phyloP scores from a whole-genome alignment of 164 flowering plant species.

The Santalum album region DNA sequence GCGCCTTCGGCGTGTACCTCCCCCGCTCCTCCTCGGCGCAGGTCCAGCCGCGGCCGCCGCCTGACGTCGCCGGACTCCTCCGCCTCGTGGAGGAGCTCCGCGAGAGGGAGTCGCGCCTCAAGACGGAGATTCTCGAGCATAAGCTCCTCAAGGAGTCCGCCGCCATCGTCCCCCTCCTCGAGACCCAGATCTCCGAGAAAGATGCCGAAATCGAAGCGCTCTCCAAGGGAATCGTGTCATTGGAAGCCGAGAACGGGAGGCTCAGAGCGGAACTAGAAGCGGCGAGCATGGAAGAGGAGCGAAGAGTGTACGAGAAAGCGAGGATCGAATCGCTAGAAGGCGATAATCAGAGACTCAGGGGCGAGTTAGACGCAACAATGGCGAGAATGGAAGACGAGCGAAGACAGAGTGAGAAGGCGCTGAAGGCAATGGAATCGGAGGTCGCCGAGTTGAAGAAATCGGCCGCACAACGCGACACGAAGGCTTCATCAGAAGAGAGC shows the following conservation, averaged over 20 bases:
- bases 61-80: slow-evolving; percentile 65
- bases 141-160: slow-evolving; percentile 65
- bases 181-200: slow-evolving; percentile 47
- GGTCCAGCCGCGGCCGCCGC: slow-evolving; percentile 84
- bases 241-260: slow-evolving; percentile 29
- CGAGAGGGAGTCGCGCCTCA: slow-evolving; percentile 54
- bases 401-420: slow-evolving; percentile 11
- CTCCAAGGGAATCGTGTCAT: slow-evolving; percentile 18
- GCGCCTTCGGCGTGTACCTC: slow-evolving; percentile 88
- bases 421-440: slow-evolving; percentile 16
- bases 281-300: not conserved
- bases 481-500: slow-evolving; percentile 11
- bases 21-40: slow-evolving; percentile 86
- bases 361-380: slow-evolving; percentile 27
- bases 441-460: slow-evolving; percentile 22
- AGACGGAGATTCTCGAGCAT: slow-evolving; percentile 64
- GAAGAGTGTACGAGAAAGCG: too few relatives aligned
- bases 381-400: slow-evolving; percentile 24
- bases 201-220: slow-evolving; percentile 30
- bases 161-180: slow-evolving; percentile 61
- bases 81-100: slow-evolving; percentile 66
- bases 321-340: slow-evolving; percentile 33
- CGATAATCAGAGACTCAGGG: slow-evolving; percentile 21
- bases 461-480: slow-evolving; percentile 10
- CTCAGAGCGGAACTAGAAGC: slow-evolving; percentile 33